A percentile compares a stretch with the other conserved stretches of the same genome.
Evolutionary conservation across 352 stramenopile genomes (phyloP).

Genomic region (Globisporangium paddicum): DNA sequence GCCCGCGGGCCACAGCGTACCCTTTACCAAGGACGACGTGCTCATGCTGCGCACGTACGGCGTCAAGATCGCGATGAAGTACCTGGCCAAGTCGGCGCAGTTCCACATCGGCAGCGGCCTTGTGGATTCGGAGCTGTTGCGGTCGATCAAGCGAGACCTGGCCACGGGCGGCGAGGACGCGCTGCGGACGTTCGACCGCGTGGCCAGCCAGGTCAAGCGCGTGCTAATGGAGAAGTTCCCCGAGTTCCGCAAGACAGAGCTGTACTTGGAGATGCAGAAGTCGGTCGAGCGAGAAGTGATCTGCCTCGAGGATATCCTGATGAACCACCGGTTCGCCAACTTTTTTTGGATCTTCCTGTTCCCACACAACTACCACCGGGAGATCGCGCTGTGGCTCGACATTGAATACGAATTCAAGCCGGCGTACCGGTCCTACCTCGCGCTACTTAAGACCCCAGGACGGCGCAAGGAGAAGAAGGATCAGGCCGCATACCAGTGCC

Average conservation of each 20-base stretch:
- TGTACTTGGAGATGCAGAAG: conserved; percentile 79
- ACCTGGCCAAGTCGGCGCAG: conserved; percentile 67
- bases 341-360: conserved; percentile 90
- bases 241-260: conserved; percentile 72
- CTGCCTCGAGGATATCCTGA: conserved; percentile 77
- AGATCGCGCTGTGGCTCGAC: conserved; percentile 82
- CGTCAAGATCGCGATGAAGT: conserved; percentile 86
- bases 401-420: conserved; percentile 88
- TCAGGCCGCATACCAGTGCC: conserved; percentile 50
- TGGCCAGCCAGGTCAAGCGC: conserved; percentile 75
- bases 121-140: conserved; percentile 57
- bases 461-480: conserved; percentile 55
- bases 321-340: conserved; percentile 85
- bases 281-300: conserved; percentile 79
- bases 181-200: conserved; percentile 71
- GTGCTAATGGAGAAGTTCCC: conserved; percentile 77
- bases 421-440: conserved; percentile 65
- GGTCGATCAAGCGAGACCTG: conserved; percentile 72
- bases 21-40: conserved; percentile 81
- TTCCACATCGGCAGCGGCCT: conserved; percentile 72
- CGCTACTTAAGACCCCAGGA: conserved; percentile 45
- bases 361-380: conserved; percentile 83
- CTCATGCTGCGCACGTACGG: conserved; percentile 81
- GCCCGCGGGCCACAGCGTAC: conserved; percentile 16
- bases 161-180: conserved; percentile 73